Conservation (phyloP, 768 basidiomycete species). For the Coprinopsis cinerea region DNA sequence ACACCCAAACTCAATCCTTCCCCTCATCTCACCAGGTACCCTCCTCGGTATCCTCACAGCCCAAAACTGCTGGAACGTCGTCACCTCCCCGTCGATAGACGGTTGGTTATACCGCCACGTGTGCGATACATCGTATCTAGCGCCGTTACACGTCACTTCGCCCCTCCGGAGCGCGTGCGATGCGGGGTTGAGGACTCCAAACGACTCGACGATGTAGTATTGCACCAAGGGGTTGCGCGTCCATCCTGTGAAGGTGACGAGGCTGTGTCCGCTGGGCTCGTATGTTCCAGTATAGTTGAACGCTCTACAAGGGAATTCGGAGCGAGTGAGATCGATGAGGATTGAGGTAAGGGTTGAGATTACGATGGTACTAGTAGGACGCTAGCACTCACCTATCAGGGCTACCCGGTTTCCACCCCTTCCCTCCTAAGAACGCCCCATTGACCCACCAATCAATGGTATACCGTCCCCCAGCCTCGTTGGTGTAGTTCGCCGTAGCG, state of each 20-base stretch:
- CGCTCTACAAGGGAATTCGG: too few relatives aligned
- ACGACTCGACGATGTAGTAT: slow-evolving; percentile 41
- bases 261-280: slow-evolving; percentile 32
- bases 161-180: slow-evolving; percentile 19
- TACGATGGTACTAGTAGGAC: too few relatives aligned
- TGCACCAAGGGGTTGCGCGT: slow-evolving; percentile 40
- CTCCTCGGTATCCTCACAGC: slow-evolving; percentile 25
- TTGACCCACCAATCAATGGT: too few relatives aligned
- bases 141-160: not conserved
- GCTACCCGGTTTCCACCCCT: too few relatives aligned
- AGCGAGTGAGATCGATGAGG: too few relatives aligned
- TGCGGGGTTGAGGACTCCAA: slow-evolving; percentile 35
- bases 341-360: too few relatives aligned
- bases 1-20: not conserved
- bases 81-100: slow-evolving; percentile 37
- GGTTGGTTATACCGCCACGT: slow-evolving; percentile 24
- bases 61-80: slow-evolving; percentile 44
- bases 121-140: not conserved
- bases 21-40: not conserved
- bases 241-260: slow-evolving; percentile 44
- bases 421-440: too few relatives aligned
- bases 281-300: slow-evolving; percentile 32
- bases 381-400: too few relatives aligned
- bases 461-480: too few relatives aligned
- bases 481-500: too few relatives aligned